A percentile compares a stretch with the other conserved stretches of the same genome.
These are phyloP conservation scores for Vinca major DNA, from an alignment of 305 asterid genomes.

Conservation along the genomic window DNA sequence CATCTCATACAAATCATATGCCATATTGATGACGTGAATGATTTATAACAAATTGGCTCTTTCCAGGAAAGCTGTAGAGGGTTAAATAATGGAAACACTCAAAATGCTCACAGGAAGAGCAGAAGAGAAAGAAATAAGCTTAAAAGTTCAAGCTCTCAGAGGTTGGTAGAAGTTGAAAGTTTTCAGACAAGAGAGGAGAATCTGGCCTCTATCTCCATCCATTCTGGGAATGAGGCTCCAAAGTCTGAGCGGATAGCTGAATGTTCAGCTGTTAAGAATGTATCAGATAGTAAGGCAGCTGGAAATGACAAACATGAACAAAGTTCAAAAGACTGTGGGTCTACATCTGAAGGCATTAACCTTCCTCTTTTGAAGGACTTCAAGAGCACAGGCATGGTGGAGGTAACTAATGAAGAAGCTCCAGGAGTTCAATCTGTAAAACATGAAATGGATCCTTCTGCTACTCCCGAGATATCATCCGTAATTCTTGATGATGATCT, in stretches of 20 bases:
- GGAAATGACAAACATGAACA: constrained; percentile 30
- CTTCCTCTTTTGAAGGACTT: constrained; percentile 30
- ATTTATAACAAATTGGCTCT: constrained; percentile 53
- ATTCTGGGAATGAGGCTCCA: constrained; percentile 32
- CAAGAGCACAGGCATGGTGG: constrained; percentile 11
- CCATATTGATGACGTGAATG: constrained; percentile 26
- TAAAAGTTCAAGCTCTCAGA: constrained; percentile 41
- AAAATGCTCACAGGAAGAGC: constrained; percentile 61
- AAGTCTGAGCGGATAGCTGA: constrained; percentile 35
- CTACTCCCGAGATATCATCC: constrained; percentile 29
- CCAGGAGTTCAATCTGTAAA: constrained; percentile 24
- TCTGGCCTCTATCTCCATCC: constrained; percentile 31
- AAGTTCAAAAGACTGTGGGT: constrained; percentile 19
- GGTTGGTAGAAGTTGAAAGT: constrained; percentile 34
- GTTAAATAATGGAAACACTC: constrained; percentile 38
- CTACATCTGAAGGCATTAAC: constrained; percentile 22
- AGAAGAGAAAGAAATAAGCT: constrained; percentile 68
- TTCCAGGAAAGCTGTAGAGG: constrained; percentile 67
- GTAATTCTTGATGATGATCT: constrained; percentile 29
- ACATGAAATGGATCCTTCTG: constrained; percentile 28
- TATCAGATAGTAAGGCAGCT: constrained; percentile 24
- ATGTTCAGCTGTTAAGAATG: constrained; percentile 30
- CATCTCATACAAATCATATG: constrained; percentile 21
- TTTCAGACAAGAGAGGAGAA: constrained; percentile 36
- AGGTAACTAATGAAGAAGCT: constrained; percentile 16